Evolutionary conservation across 2,329 filamentous ascomycete genomes (phyloP).

Genomic region (Alternaria arbusti): DNA sequence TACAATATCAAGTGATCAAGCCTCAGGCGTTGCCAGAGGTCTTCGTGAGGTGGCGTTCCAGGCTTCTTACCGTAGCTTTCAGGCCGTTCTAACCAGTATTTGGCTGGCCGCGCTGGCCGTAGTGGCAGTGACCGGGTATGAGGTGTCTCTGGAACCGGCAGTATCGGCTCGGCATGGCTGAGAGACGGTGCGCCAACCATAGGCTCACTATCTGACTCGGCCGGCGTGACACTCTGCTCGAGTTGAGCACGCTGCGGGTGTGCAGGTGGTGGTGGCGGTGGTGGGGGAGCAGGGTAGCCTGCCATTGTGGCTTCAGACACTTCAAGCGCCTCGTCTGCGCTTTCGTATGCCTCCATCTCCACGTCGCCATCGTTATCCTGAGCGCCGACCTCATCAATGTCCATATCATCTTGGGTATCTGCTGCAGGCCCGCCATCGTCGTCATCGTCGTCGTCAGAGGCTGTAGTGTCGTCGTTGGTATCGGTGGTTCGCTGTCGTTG

Average conservation of each 20-base stretch:
- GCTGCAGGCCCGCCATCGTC: constrained; percentile 54
- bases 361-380: constrained; percentile 57
- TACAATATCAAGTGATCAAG: constrained; percentile 95
- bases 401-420: constrained; percentile 56
- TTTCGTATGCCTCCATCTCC: constrained; percentile 56
- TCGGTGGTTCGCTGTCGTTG: constrained; percentile 41
- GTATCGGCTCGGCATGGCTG: constrained; percentile 68
- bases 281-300: constrained; percentile 69
- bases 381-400: constrained; percentile 51
- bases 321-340: constrained; percentile 71
- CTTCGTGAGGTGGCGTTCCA: constrained; percentile 75
- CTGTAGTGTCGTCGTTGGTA: constrained; percentile 54
- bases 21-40: constrained; percentile 86
- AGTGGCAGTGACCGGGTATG: constrained; percentile 50
- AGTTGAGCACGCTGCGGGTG: constrained; percentile 49
- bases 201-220: constrained; percentile 75
- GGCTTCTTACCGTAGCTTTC: constrained; percentile 68
- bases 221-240: constrained; percentile 70
- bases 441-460: constrained; percentile 53
- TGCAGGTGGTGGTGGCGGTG: constrained; percentile 25
- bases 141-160: constrained; percentile 84
- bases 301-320: constrained; percentile 78
- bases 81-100: constrained; percentile 87
- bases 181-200: constrained; percentile 64
- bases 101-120: constrained; percentile 69